Conservation (phyloP, 441 rosid genomes). For the Populus hybrid region DNA sequence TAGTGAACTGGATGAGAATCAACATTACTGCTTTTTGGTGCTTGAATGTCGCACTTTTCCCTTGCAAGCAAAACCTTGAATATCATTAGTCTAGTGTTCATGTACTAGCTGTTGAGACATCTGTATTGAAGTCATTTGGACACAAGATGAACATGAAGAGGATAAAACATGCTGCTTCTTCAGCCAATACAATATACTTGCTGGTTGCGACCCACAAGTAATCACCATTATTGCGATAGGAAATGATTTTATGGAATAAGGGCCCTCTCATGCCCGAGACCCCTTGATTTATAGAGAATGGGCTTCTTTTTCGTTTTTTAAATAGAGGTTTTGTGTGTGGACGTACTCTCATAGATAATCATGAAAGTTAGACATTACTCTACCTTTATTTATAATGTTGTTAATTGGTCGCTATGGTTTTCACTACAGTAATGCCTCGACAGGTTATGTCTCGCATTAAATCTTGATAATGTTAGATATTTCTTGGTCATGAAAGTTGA, state of each 20-base stretch:
- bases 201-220: neutral
- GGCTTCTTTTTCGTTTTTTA: no score
- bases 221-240: neutral
- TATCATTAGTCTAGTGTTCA: neutral
- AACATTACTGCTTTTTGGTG: no score
- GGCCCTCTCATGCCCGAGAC: neutral
- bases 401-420: no score
- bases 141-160: neutral
- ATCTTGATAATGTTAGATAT: no score
- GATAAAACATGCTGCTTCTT: neutral
- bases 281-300: no score
- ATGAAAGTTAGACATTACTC: no score
- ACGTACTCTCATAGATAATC: no score
- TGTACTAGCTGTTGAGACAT: neutral
- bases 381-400: no score
- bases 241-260: neutral
- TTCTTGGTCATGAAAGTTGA: no score
- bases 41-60: neutral
- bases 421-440: no score
- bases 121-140: neutral
- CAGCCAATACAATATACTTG: neutral
- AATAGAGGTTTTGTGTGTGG: no score
- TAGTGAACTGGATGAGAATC: conserved; percentile 23
- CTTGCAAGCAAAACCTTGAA: neutral
- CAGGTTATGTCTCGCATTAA: no score